Base-by-base conservation (phyloP, 139 green algal genomes). In the Picochlorum sp. region DNA sequence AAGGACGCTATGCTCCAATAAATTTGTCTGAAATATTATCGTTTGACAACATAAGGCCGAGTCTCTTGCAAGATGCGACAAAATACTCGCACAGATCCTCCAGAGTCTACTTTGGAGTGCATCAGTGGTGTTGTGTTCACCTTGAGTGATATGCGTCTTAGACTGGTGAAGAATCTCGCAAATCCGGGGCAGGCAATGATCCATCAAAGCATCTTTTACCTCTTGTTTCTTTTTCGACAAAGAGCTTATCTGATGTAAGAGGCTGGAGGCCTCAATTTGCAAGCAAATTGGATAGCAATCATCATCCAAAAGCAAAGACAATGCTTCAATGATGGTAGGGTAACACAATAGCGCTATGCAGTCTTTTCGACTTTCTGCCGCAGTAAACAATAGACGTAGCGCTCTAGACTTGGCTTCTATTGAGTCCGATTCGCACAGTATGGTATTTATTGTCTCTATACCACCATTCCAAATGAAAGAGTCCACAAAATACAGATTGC, bases 241-340 rank as follows among this genome's bases (percentile, higher is more conserved):
- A 13, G 52, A 18, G 22, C 20, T 18, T 14, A 59, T 30, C 18
- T 28, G 16, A 20, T 18, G 16, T 28, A 59, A 22, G 24, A 59
- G 1, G 16, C 24, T 7, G 7, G n/a, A 30, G 25, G 24, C 28
- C 7, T 30, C 52, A 4, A 45, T 13, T 45, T 59, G 52, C 18
- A 50, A 28, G 10, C 22, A 18, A n/a, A 59, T 30, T 30, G 20
- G 16, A 30, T 36, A 28, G 18, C 12, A 28, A 51, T n/a, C 12
- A 43, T 59, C 52, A 26, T n/a, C 52, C 7, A 71, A 49, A 33
- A 71, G 14, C 1, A 65, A 51, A 20, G 55, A 44, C 41, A 71
- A 51, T 50, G 49, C 51, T 40, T 66, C 49, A 12, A 52, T 55
- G 24, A 39, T 52, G 2, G 41, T 14, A 35, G 61, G 44, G 30